Percentiles rank a stretch among this genome's conserved stretches.
Conservation (phyloP, 148 eudicot genomes). For the Euryodendron excelsum region DNA sequence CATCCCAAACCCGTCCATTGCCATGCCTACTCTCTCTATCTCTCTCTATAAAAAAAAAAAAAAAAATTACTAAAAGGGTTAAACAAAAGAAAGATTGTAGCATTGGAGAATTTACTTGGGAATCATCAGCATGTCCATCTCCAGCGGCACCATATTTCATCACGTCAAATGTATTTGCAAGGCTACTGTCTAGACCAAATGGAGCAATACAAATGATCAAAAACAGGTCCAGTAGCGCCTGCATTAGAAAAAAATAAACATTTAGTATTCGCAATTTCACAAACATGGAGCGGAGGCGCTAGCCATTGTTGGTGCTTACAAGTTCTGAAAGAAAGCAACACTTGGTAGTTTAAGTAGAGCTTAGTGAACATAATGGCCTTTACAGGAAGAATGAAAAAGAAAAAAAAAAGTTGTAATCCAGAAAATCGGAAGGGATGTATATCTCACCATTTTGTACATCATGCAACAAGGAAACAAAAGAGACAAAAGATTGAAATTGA, state of each 20-base stretch:
- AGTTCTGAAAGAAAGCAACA: no score
- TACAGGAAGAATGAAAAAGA: background rate
- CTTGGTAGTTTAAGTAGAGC: no score
- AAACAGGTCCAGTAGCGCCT: background rate
- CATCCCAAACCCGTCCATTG: no score
- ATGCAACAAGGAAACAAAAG: background rate
- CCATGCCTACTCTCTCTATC: no score
- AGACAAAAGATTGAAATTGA: background rate
- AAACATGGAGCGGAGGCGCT: no score
- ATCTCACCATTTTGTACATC: constrained; percentile 1
- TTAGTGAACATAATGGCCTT: no score
- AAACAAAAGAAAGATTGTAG: background rate
- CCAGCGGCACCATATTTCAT: constrained; percentile 4
- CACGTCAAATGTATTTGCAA: constrained; percentile 4
- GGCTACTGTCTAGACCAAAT: background rate
- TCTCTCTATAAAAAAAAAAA: no score
- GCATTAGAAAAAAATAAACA: background rate
- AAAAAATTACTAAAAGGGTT: background rate
- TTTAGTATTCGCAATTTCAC: no score
- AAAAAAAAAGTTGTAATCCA: background rate
- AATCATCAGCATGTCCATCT: background rate
- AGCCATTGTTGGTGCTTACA: no score
- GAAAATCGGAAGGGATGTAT: background rate
- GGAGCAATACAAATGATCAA: background rate
- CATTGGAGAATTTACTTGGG: background rate